These are phyloP conservation scores for Drosera spatulata DNA, from an alignment of 179 eudicot species.

Conservation along the genomic window DNA sequence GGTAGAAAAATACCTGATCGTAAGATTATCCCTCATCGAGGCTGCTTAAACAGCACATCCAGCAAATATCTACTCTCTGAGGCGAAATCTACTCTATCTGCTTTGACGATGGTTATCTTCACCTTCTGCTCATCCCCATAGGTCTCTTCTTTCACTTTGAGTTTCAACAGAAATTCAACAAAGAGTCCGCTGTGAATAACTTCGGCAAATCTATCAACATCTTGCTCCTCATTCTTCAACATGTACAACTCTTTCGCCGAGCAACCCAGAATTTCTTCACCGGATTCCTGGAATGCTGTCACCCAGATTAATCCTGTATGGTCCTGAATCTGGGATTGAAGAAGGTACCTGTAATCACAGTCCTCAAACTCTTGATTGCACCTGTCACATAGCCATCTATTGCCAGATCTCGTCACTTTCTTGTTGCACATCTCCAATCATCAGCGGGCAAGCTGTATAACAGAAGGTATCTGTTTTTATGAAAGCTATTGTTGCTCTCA, in stretches of 20 bases:
- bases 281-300: conserved; percentile 87
- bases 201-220: conserved; percentile 48
- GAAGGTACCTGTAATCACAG: conserved; percentile 93
- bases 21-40: too few relatives aligned
- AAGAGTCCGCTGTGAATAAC: conserved; percentile 43
- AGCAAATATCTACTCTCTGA: conserved; percentile 53
- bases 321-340: conserved; percentile 90
- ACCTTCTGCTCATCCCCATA: conserved; percentile 94
- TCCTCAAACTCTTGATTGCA: conserved; percentile 95
- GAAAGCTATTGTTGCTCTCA: conserved; percentile 60
- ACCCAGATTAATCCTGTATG: conserved; percentile 85
- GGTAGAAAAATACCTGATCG: too few relatives aligned
- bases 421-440: conserved; percentile 86
- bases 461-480: conserved; percentile 77
- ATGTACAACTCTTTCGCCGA: conserved; percentile 74
- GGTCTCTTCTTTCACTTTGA: conserved; percentile 81
- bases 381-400: conserved; percentile 83
- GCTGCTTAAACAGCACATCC: conserved; percentile 29
- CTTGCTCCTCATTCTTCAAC: conserved; percentile 52
- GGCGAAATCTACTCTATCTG: conserved; percentile 55
- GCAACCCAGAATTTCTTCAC: conserved; percentile 84
- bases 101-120: conserved; percentile 75
- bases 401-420: conserved; percentile 75
- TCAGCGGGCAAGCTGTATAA: conserved; percentile 94
- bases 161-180: conserved; percentile 41